These are phyloP conservation scores for Fusarium humuli DNA, from an alignment of 2,329 filamentous ascomycete species.

Conservation along the genomic window DNA sequence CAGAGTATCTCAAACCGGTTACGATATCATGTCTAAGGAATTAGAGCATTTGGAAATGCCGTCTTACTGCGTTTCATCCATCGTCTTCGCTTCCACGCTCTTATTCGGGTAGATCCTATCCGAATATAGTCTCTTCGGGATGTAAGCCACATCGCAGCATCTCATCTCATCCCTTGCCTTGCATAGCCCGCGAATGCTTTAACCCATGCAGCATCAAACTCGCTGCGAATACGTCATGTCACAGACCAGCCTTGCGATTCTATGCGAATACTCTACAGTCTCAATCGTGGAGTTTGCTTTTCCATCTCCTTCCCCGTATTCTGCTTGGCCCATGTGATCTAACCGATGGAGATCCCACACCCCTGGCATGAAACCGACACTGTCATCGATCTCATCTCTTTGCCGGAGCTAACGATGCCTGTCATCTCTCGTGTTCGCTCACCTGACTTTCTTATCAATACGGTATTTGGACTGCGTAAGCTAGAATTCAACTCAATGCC, in stretches of 20 bases:
- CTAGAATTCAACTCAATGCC: neutral
- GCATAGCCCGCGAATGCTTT: neutral
- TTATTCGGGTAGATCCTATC: conserved; percentile 33
- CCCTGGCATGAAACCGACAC: conserved; percentile 9
- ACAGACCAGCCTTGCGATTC: neutral
- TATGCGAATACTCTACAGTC: conserved; percentile 1
- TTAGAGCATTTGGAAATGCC: neutral
- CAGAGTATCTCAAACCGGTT: neutral
- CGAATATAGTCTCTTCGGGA: neutral
- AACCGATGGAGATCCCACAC: conserved; percentile 15
- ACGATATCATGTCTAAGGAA: neutral
- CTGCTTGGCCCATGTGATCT: conserved; percentile 10
- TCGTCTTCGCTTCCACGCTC: conserved; percentile 14
- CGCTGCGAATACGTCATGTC: conserved; percentile 1
- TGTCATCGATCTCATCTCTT: conserved; percentile 17
- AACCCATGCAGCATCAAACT: neutral
- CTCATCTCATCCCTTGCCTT: conserved; percentile 1
- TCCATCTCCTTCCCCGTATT: neutral
- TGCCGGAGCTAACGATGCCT: conserved; percentile 19
- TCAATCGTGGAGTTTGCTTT: neutral
- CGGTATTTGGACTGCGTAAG: neutral
- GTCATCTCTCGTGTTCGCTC: conserved; percentile 36
- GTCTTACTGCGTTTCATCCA: neutral
- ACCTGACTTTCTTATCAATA: neutral
- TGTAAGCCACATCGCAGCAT: conserved; percentile 26